Conservation (phyloP, 805 yeast genomes). For the Yarrowia keelungensis region DNA sequence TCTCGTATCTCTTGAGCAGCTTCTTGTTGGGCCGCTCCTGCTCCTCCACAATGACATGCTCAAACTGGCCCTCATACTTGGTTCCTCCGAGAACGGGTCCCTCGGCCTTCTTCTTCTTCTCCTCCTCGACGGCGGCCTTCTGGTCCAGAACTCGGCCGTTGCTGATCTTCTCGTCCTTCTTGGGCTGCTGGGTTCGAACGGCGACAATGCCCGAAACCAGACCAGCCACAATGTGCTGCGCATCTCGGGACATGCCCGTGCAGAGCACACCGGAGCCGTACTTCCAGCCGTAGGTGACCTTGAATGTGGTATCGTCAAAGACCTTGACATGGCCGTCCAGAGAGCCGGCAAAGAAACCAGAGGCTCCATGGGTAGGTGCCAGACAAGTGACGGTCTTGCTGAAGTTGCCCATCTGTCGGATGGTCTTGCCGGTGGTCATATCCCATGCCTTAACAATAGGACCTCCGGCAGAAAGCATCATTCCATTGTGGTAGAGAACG, state of each 20-base stretch:
- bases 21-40: slow-evolving; percentile 59
- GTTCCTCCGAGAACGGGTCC: slow-evolving; percentile 78
- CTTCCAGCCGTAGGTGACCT: slow-evolving; percentile 94
- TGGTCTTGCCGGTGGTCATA: slow-evolving; percentile 72
- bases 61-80: slow-evolving; percentile 89
- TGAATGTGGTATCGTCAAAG: slow-evolving; percentile 70
- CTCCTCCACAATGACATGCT: slow-evolving; percentile 71
- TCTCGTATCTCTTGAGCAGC: slow-evolving; percentile 82
- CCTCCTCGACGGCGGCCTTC: slow-evolving; percentile 50
- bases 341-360: slow-evolving; percentile 90
- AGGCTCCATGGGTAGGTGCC: slow-evolving; percentile 58
- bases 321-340: slow-evolving; percentile 97
- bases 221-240: slow-evolving; percentile 92
- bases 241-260: slow-evolving; percentile 86
- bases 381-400: slow-evolving; percentile 92
- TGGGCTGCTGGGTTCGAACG: slow-evolving; percentile 73
- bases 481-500: slow-evolving; percentile 72
- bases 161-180: slow-evolving; percentile 62
- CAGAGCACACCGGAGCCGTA: slow-evolving; percentile 91
- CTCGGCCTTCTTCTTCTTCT: slow-evolving; percentile 60
- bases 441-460: slow-evolving; percentile 91
- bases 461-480: slow-evolving; percentile 84
- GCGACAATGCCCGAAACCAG: slow-evolving; percentile 87
- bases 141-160: slow-evolving; percentile 48
- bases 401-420: slow-evolving; percentile 81